phyloP scores from a whole-genome alignment of 495 filamentous ascomycete species.

The Penicillium desertorum region DNA sequence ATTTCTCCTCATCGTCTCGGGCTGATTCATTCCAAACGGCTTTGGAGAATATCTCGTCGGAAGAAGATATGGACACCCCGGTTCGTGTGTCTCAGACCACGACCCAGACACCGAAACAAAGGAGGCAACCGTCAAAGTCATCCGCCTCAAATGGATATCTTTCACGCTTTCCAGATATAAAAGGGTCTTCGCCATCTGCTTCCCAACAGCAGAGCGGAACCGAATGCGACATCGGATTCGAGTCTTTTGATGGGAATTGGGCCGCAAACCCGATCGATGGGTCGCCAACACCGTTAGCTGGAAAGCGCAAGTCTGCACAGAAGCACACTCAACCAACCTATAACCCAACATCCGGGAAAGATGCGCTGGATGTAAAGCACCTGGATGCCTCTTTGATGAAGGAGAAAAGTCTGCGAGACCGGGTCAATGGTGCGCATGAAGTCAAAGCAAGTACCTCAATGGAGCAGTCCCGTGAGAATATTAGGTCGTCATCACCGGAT shows the following conservation, averaged over 20 bases:
- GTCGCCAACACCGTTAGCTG: constrained; percentile 22
- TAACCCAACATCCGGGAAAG: constrained; percentile 6
- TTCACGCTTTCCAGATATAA: constrained; percentile 15
- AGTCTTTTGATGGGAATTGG: constrained; percentile 32
- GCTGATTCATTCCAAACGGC: constrained; percentile 75
- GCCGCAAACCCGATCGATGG: constrained; percentile 13
- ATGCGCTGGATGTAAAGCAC: constrained; percentile 21
- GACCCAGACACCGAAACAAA: constrained; percentile 35
- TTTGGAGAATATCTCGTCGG: constrained; percentile 61
- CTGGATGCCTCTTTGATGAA: constrained; percentile 32
- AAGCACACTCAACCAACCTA: constrained; percentile 1
- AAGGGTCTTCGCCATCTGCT: constrained; percentile 13
- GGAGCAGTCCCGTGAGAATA: constrained; percentile 42
- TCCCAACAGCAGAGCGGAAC: constrained; percentile 23
- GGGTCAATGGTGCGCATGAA: constrained; percentile 30
- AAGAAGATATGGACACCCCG: constrained; percentile 58
- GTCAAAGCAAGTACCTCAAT: constrained; percentile 31
- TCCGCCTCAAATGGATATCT: constrained; percentile 15
- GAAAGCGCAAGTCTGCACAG: constrained; percentile 18
- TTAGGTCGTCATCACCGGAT: constrained; percentile 44
- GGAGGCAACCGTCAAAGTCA: constrained; percentile 15
- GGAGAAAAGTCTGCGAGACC: constrained; percentile 38
- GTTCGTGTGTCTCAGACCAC: constrained; percentile 38
- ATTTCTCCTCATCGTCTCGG: constrained; percentile 50
- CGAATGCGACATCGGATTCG: constrained; percentile 27